Percentiles rank a stretch among this genome's conserved stretches.
These are phyloP conservation scores for Jackrogersella multiformis DNA, from an alignment of 495 filamentous ascomycete species.

Conservation along the genomic window DNA sequence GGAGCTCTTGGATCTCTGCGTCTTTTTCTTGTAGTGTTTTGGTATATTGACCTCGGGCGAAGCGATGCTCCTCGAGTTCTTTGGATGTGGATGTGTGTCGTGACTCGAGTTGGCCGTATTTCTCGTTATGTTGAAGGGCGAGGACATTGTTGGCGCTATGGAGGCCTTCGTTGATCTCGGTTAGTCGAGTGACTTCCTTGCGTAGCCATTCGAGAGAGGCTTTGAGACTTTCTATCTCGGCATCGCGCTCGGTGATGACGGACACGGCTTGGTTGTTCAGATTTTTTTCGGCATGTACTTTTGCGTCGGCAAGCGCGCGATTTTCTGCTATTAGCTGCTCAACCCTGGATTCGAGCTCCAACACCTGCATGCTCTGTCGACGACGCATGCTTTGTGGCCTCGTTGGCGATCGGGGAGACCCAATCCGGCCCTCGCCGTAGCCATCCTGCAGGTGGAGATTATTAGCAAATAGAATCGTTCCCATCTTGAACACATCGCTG, in stretches of 20 bases:
- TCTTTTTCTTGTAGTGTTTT: slow-evolving; percentile 81
- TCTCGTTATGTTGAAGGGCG: slow-evolving; percentile 71
- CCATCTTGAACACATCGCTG: slow-evolving; percentile 7
- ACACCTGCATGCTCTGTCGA: slow-evolving; percentile 94
- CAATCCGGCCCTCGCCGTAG: slow-evolving; percentile 87
- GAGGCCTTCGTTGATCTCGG: slow-evolving; percentile 77
- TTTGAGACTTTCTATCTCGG: slow-evolving; percentile 82
- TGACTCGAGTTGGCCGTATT: slow-evolving; percentile 67
- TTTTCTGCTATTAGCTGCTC: slow-evolving; percentile 87
- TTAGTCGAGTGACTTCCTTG: slow-evolving; percentile 77
- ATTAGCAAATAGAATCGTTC: slow-evolving; percentile 34
- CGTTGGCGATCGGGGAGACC: slow-evolving; percentile 90
- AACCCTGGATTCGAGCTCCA: slow-evolving; percentile 78
- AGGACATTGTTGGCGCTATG: slow-evolving; percentile 73
- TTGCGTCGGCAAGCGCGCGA: slow-evolving; percentile 75
- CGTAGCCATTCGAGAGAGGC: slow-evolving; percentile 80
- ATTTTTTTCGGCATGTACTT: slow-evolving; percentile 68
- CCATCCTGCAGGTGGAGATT: slow-evolving; percentile 75
- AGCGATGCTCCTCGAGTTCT: slow-evolving; percentile 71
- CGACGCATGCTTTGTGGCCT: slow-evolving; percentile 95
- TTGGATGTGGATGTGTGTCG: slow-evolving; percentile 62
- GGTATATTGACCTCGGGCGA: slow-evolving; percentile 66
- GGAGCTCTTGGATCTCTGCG: slow-evolving; percentile 77
- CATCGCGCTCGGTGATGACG: slow-evolving; percentile 71
- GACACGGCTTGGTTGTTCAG: slow-evolving; percentile 53